phyloP scores from a whole-genome alignment of 805 yeast genomes.

The Lipomyces anomalus region DNA sequence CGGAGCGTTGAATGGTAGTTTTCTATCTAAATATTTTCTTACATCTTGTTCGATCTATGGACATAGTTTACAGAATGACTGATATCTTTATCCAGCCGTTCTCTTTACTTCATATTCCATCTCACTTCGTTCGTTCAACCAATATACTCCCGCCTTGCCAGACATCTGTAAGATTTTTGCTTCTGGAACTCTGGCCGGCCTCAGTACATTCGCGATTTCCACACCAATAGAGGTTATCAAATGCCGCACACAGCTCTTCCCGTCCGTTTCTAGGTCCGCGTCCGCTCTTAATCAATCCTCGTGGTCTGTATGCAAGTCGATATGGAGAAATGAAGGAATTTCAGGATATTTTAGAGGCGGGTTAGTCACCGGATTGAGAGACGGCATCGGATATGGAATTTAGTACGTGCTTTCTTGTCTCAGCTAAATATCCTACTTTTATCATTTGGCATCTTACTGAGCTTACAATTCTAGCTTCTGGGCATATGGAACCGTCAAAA shows the following conservation, averaged over 20 bases:
- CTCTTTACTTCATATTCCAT: slow-evolving; percentile 19
- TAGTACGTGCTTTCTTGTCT: slow-evolving; percentile 19
- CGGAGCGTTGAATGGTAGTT: slow-evolving; percentile 25
- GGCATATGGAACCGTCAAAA: slow-evolving; percentile 16
- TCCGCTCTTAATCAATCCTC: slow-evolving; percentile 11
- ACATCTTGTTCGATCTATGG: not conserved
- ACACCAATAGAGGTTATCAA: slow-evolving; percentile 26
- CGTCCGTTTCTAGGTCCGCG: slow-evolving; percentile 1
- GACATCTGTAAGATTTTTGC: slow-evolving; percentile 11
- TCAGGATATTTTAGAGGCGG: slow-evolving; percentile 25
- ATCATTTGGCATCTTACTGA: not conserved
- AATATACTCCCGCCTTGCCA: slow-evolving; percentile 2
- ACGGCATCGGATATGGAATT: slow-evolving; percentile 28
- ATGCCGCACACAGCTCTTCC: slow-evolving; percentile 24
- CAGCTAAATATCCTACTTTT: too few species aligned
- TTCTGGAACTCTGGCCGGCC: slow-evolving; percentile 26
- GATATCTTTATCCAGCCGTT: slow-evolving; percentile 4
- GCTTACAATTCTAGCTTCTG: slow-evolving; percentile 10
- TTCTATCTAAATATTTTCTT: not conserved
- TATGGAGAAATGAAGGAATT: slow-evolving; percentile 18
- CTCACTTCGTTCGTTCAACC: slow-evolving; percentile 3
- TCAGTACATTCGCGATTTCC: slow-evolving; percentile 24
- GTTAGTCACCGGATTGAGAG: slow-evolving; percentile 22
- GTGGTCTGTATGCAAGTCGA: slow-evolving; percentile 12
- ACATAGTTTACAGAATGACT: not conserved